Percentiles rank a stretch among this genome's conserved stretches.
These are phyloP conservation scores for Spergularia marina DNA, from an alignment of 148 eudicot species.

Conservation along the genomic window DNA sequence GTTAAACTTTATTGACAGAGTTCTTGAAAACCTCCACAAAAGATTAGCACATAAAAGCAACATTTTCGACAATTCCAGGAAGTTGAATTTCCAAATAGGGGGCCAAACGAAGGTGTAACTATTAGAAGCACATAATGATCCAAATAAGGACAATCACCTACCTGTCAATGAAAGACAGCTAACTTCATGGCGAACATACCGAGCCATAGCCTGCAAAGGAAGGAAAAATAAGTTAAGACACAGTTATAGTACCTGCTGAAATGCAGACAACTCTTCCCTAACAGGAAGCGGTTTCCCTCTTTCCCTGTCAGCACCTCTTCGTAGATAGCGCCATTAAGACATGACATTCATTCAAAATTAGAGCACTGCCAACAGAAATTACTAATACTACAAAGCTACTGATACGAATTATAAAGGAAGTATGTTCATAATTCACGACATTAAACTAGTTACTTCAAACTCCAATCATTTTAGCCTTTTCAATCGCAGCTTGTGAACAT, in stretches of 20 bases:
- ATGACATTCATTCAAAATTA: not conserved
- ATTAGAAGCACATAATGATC: not conserved
- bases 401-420: not conserved
- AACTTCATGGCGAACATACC: constrained; percentile 76
- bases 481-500: not conserved
- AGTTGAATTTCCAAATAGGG: too few species aligned
- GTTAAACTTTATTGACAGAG: too few species aligned
- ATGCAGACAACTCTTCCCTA: not conserved
- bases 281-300: not conserved
- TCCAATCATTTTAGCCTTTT: too few species aligned
- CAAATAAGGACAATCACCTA: constrained; percentile 20
- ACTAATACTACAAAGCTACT: not conserved
- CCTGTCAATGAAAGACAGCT: constrained; percentile 76
- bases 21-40: too few species aligned
- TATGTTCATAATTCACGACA: not conserved
- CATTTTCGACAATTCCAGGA: not conserved
- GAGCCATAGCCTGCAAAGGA: constrained; percentile 69
- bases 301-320: not conserved
- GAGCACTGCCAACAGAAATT: not conserved
- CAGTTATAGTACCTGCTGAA: not conserved
- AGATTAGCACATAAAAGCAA: too few species aligned
- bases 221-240: constrained; percentile 1
- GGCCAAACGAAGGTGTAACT: not conserved
- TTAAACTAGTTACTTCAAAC: not conserved
- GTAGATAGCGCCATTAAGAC: not conserved